Conservation (phyloP, 805 yeast species). For the Yamadazyma scolyti region DNA sequence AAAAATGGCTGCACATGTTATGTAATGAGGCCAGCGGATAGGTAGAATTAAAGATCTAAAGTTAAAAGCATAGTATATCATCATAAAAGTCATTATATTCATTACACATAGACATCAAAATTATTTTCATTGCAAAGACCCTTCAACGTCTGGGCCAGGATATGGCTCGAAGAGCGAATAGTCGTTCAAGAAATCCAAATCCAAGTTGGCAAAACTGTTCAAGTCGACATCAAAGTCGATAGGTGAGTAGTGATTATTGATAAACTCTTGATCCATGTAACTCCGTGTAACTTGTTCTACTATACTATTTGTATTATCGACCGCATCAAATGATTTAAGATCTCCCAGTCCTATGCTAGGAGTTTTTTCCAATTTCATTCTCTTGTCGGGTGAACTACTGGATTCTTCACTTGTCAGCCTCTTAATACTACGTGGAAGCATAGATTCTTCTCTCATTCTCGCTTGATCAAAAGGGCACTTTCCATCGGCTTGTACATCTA, state of each 20-base stretch:
- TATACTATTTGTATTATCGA: slow-evolving; percentile 1
- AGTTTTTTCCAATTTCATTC: background rate
- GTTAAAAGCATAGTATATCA: no score
- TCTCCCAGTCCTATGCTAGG: background rate
- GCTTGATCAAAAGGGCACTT: slow-evolving; percentile 36
- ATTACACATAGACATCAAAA: no score
- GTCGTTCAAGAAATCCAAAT: slow-evolving; percentile 11
- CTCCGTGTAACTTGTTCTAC: slow-evolving; percentile 2
- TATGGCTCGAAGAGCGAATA: slow-evolving; percentile 5
- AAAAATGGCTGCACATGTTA: no score
- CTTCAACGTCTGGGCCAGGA: background rate
- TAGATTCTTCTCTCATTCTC: no score
- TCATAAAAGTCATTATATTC: no score
- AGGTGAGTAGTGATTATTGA: no score
- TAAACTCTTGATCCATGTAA: slow-evolving; percentile 3
- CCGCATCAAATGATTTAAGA: no score
- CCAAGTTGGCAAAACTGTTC: slow-evolving; percentile 8
- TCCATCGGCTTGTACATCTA: slow-evolving; percentile 7
- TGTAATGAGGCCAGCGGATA: no score
- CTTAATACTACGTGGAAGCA: no score
- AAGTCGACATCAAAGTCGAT: slow-evolving; percentile 7
- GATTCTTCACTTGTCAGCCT: no score
- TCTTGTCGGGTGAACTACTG: no score
- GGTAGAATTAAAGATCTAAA: no score
- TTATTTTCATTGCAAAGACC: slow-evolving; percentile 1